A percentile compares a stretch with the other conserved stretches of the same genome.
Evolutionary conservation across 768 basidiomycete genomes (phyloP).

Genomic region (Suillus subluteus): DNA sequence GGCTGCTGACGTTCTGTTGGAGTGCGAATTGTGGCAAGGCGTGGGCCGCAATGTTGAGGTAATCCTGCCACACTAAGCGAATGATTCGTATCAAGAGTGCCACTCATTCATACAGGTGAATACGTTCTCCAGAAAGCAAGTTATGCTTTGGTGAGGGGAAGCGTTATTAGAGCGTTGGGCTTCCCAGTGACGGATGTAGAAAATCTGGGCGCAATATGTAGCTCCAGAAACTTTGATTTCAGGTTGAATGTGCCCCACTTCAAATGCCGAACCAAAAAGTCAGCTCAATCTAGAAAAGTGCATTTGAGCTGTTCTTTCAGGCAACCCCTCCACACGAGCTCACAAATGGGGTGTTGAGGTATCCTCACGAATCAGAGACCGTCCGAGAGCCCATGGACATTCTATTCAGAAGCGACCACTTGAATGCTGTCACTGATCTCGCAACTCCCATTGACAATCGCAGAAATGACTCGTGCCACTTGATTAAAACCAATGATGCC

Average conservation of each 20-base stretch:
- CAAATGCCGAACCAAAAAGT: too few species aligned
- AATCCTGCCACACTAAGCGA: not conserved
- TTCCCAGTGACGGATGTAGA: not conserved
- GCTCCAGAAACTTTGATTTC: not conserved
- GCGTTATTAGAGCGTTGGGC: not conserved
- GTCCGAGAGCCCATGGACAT: not conserved
- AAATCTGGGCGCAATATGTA: not conserved
- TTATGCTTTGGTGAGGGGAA: not conserved
- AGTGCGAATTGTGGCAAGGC: not conserved
- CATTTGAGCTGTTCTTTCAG: too few species aligned
- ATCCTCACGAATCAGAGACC: not conserved
- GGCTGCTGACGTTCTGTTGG: not conserved
- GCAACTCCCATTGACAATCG: not conserved
- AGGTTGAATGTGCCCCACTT: not conserved
- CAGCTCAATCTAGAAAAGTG: too few species aligned
- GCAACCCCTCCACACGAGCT: too few species aligned
- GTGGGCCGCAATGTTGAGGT: not conserved
- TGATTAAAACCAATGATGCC: not conserved
- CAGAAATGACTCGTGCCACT: not conserved
- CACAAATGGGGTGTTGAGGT: too few species aligned
- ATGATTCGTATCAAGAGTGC: not conserved
- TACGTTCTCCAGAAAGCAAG: not conserved
- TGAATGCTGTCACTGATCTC: not conserved
- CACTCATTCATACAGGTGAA: not conserved
- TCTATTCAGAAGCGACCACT: not conserved